These are phyloP conservation scores for Debaryomyces robertsiae DNA, from an alignment of 1,139 yeast species.

Conservation along the genomic window DNA sequence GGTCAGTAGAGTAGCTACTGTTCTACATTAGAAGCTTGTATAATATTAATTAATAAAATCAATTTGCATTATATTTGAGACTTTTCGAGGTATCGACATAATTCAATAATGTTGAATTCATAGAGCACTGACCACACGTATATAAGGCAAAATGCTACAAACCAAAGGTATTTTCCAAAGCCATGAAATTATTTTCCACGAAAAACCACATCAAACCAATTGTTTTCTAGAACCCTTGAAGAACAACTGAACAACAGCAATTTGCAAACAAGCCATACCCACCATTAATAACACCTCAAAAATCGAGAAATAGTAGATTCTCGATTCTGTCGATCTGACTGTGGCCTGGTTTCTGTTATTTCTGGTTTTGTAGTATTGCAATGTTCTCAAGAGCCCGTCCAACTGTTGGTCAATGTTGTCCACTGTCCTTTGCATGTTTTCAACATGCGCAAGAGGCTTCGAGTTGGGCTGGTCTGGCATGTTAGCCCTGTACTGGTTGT, in stretches of 20 bases:
- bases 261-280: conserved; percentile 84
- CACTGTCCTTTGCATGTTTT: conserved; percentile 61
- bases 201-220: conserved; percentile 50
- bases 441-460: conserved; percentile 59
- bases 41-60: conserved; percentile 9
- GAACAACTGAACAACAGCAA: conserved; percentile 79
- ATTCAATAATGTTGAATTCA: too few species aligned
- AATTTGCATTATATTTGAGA: conserved; percentile 4
- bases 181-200: too few species aligned
- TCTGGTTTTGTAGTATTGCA: conserved; percentile 89
- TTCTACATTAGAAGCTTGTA: conserved; percentile 1
- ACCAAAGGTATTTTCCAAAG: too few species aligned
- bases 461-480: conserved; percentile 66
- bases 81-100: too few species aligned
- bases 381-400: conserved; percentile 60
- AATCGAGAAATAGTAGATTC: conserved; percentile 83
- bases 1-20: conserved; percentile 43
- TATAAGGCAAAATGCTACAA: too few species aligned
- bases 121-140: too few species aligned
- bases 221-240: conserved; percentile 85
- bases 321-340: conserved; percentile 81
- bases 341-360: conserved; percentile 91
- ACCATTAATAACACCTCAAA: conserved; percentile 82
- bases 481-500: conserved; percentile 54
- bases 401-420: conserved; percentile 68